Base-by-base conservation (phyloP, 352 stramenopile species). In the Aphanomyces cochlioides region DNA sequence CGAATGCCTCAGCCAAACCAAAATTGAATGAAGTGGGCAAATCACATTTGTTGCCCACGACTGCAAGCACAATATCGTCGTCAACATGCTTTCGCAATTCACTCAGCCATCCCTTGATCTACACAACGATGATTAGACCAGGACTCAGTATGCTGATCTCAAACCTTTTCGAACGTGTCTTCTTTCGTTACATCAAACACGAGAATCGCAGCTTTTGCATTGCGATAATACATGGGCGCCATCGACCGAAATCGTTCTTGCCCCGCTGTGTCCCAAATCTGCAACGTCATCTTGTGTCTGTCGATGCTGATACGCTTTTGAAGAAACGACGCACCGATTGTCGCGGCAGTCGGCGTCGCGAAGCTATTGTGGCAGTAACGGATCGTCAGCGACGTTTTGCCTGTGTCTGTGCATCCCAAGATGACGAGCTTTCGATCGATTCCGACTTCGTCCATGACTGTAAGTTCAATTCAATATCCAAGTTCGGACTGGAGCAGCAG, bases 201-300 rank as follows among this genome's bases (percentile, higher is more conserved):
- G 47, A 96, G 73, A 60, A 96, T 93, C 38, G 88, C 88, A 3
- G 88, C 88, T 68, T 92, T 92, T 38, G 88, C 87, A 68, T 96
- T 93, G 48, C 88, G 85, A 74, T 96, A 96, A 75, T 96, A 96
- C 87, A 96, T 95, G 10, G 88, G 87, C 53, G 87, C 87, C 88
- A 95, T 95, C 48, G 84, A 93, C 19, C 87, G 82, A 72, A 95
- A 95, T 19, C 88, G 79, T 70, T 90, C 83, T 71, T 90, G 83
- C 7, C 83, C 83, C 17, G 83, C 83, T 17, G 83, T 90, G 79
- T 95, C 88, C 88, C 88, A 95, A 34, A 95, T 93, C 77, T 95
- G 88, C 57, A 95, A 78, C 73, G 84, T 93, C 79, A 95, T 84
- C 74, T 94, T 92, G 67, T 86, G 77, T 48, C 84, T 80, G 36